Conservation (phyloP, 2,329 filamentous ascomycete genomes). For the Epicoccum sorghinum region DNA sequence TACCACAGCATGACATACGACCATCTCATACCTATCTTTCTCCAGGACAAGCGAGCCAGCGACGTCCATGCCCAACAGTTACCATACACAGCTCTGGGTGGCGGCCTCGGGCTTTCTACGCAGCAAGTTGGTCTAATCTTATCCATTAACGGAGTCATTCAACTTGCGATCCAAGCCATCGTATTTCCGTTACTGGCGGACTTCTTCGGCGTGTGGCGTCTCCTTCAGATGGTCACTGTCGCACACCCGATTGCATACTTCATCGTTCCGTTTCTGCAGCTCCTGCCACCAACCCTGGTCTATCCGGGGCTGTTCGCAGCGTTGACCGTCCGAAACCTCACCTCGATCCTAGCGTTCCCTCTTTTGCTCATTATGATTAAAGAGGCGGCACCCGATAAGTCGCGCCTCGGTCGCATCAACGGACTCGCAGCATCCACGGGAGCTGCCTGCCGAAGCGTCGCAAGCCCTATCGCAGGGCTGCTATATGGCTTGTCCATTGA, state of each 20-base stretch:
- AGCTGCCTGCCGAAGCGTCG: conserved; percentile 72
- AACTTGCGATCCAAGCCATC: conserved; percentile 73
- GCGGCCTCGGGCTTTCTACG: conserved; percentile 70
- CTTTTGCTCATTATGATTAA: conserved; percentile 74
- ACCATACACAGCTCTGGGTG: conserved; percentile 50
- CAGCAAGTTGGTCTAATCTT: conserved; percentile 72
- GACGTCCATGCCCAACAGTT: conserved; percentile 39
- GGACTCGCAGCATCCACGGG: conserved; percentile 74
- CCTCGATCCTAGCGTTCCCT: conserved; percentile 72
- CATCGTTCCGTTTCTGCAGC: conserved; percentile 70
- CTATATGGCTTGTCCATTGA: conserved; percentile 68
- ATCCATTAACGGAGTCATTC: conserved; percentile 72
- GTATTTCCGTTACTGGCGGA: conserved; percentile 71
- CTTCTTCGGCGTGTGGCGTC: conserved; percentile 69
- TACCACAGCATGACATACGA: conserved; percentile 97
- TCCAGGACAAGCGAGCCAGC: conserved; percentile 72
- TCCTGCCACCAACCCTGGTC: conserved; percentile 60
- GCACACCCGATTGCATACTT: conserved; percentile 72
- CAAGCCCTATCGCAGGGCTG: conserved; percentile 70
- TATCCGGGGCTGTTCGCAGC: conserved; percentile 70
- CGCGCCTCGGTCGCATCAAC: conserved; percentile 72
- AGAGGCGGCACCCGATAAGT: conserved; percentile 68
- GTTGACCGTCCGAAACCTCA: conserved; percentile 68
- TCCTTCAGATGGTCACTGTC: conserved; percentile 68
- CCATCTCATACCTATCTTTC: conserved; percentile 88